Base-by-base conservation (phyloP, 192 early-diverging fungal genomes). In the Entomortierella lignicola region DNA sequence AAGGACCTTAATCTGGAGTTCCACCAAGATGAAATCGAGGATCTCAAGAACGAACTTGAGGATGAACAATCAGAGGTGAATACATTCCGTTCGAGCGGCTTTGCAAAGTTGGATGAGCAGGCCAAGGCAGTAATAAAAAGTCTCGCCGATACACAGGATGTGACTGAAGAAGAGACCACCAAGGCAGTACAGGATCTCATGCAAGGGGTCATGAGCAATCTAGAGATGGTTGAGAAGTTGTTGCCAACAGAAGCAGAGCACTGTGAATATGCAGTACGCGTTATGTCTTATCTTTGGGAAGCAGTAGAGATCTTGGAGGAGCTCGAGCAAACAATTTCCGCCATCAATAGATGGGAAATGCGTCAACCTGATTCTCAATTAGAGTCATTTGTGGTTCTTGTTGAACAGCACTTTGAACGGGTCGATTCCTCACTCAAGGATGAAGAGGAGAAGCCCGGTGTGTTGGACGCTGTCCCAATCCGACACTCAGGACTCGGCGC, bases 21-120 rank as follows among this genome's bases (percentile, higher is more conserved):
- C 54, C 69, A 43, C 23, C 55, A 63, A 37, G 37, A 31, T 23
- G 74, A 77, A 48, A 60, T 64, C 8, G 55, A 77, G 11, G 74
- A 77, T 17, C 55, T 77, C 37, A 62, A 68, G 26, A 42, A 27
- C 2, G 74, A 77, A 39, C 60, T 77, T 10, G 41, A 37, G 31
- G 74, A 77, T 17, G 74, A 77, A 12, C 74, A 69, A 17, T 43
- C 52, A 25, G 74, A 77, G 21, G 74, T 77, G 53, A 77, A 25
- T 15, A 47, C 43, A 8, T 77, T 77, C 66, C 74, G 74, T 4
- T 50, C 54, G n/a, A 77, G 66, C 18, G 66, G 74, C 13, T 69
- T 77, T 20, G 74, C 74, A 15, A 77, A 69, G 43, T 50, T 77
- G 17, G 66, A 77, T 30, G 74, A 77, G 37, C 74, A 77, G n/a